Evolutionary conservation across 257 asterid genomes (phyloP).

Genomic region (Fraxinus quadrangulata): DNA sequence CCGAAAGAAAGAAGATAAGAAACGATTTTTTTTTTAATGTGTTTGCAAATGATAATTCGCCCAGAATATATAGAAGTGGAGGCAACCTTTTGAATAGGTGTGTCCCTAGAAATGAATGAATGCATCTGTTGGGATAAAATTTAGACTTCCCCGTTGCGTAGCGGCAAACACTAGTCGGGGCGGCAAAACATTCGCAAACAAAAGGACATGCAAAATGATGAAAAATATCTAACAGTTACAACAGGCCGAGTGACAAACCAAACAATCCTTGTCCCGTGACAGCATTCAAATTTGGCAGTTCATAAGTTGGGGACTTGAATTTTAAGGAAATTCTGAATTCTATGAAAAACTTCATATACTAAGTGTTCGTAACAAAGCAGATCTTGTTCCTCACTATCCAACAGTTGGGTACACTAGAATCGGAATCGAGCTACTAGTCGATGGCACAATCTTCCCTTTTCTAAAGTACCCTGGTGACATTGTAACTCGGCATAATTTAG

Average conservation of each 20-base stretch:
- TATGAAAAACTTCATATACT: constrained; percentile 37
- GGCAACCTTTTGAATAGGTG: no score
- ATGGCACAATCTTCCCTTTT: constrained; percentile 33
- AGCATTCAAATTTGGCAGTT: constrained; percentile 49
- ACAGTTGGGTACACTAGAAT: constrained; percentile 23
- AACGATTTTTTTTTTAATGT: no score
- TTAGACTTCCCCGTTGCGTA: no score
- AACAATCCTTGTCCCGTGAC: constrained; percentile 43
- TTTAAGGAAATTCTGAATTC: constrained; percentile 23
- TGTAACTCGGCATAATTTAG: constrained; percentile 44
- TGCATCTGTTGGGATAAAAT: no score
- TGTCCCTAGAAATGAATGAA: no score
- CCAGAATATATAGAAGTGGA: no score
- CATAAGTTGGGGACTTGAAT: constrained; percentile 39
- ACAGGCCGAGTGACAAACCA: constrained; percentile 27
- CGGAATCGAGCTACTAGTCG: constrained; percentile 33
- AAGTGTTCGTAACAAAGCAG: constrained; percentile 31
- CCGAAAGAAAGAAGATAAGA: no score
- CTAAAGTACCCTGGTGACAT: constrained; percentile 35
- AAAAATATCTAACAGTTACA: no score
- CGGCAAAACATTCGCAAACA: no score
- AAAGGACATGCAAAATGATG: no score
- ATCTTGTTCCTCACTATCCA: constrained; percentile 45
- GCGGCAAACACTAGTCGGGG: no score
- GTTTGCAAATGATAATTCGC: no score